phyloP scores from a whole-genome alignment of 768 basidiomycete genomes.

The Lepiota subincarnata region DNA sequence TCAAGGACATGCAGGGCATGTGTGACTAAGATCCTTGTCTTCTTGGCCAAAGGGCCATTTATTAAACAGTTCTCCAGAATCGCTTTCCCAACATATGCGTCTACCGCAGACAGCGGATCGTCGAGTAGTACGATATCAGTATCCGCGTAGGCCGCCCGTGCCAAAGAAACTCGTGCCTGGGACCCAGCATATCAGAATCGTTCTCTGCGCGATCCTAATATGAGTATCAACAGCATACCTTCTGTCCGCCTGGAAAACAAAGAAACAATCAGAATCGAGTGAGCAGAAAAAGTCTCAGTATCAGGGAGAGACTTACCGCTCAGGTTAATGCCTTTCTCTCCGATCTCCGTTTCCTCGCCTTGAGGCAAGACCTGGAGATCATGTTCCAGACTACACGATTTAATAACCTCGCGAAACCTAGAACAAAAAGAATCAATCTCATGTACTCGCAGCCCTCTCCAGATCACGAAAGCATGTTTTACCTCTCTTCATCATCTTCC shows the following conservation, averaged over 20 bases:
- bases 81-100: slow-evolving; percentile 68
- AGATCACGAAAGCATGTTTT: background rate
- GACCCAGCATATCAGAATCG: slow-evolving; percentile 2
- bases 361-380: slow-evolving; percentile 71
- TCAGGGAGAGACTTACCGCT: slow-evolving; percentile 38
- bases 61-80: slow-evolving; percentile 62
- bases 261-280: background rate
- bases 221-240: slow-evolving; percentile 19
- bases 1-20: slow-evolving; percentile 57
- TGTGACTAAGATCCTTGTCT: slow-evolving; percentile 61
- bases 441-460: background rate
- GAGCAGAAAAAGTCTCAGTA: background rate
- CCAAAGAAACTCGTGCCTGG: slow-evolving; percentile 73
- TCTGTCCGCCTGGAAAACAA: slow-evolving; percentile 29
- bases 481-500: slow-evolving; percentile 55
- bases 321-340: slow-evolving; percentile 73
- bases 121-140: slow-evolving; percentile 76
- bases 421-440: background rate
- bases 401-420: slow-evolving; percentile 51
- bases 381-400: slow-evolving; percentile 64
- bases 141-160: slow-evolving; percentile 70
- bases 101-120: slow-evolving; percentile 78
- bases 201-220: background rate
- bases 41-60: slow-evolving; percentile 44
- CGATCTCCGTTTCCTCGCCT: slow-evolving; percentile 68